A percentile compares a stretch with the other conserved stretches of the same genome.
Conservation (phyloP, 805 yeast genomes). For the Grigorovia transvaalensis region DNA sequence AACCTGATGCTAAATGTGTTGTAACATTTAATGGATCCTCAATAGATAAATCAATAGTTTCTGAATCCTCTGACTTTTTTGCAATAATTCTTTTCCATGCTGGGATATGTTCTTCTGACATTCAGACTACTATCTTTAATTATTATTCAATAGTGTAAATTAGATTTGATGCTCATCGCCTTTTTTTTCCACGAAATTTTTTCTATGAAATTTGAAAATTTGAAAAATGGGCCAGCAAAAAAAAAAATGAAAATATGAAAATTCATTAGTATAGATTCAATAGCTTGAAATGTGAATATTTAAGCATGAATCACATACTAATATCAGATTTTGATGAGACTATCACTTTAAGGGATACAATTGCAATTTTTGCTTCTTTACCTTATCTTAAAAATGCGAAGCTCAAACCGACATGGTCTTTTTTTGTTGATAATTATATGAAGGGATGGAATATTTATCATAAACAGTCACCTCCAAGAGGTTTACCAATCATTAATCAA, state of each 20-base stretch:
- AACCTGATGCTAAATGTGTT: constrained; percentile 28
- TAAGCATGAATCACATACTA: constrained; percentile 9
- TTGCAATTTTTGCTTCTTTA: constrained; percentile 14
- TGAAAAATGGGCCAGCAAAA: too few relatives aligned
- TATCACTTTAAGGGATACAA: constrained; percentile 23
- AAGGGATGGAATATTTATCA: constrained; percentile 8
- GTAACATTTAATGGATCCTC: constrained; percentile 29
- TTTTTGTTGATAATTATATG: constrained; percentile 18
- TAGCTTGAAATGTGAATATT: neutral
- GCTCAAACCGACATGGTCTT: constrained; percentile 18
- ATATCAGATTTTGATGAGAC: constrained; percentile 28
- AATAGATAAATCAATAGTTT: constrained; percentile 3
- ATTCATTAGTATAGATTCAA: neutral
- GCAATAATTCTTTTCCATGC: constrained; percentile 29
- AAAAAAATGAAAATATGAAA: neutral
- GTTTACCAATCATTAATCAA: constrained; percentile 8
- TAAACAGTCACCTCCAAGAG: constrained; percentile 4
- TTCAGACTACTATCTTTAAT: neutral
- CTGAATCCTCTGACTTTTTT: constrained; percentile 9
- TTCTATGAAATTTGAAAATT: neutral
- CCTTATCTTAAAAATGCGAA: constrained; percentile 14
- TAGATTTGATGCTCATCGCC: constrained; percentile 1
- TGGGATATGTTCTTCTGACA: constrained; percentile 22
- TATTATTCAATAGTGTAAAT: too few relatives aligned
- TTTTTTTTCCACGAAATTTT: neutral